Evolutionary conservation across 2,329 filamentous ascomycete genomes (phyloP), one percentile per base, ranked within the genome.

Genomic region (Sphaceloma murrayae): DNA sequence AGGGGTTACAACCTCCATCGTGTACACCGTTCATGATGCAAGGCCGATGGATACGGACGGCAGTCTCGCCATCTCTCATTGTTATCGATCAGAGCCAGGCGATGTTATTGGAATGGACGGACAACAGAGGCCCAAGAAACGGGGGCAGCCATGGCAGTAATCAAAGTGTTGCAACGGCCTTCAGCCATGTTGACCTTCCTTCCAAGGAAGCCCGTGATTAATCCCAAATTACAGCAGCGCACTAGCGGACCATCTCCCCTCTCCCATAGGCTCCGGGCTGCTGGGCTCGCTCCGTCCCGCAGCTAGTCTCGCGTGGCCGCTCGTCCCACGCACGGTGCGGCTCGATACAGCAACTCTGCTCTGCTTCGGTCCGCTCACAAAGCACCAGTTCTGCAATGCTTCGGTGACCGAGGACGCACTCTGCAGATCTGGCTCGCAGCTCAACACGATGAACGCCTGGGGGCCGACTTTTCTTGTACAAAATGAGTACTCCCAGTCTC

Each of bases 391-490:
- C 22, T 27, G 22, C n/a, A 46, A 32, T 22, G 24, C 24, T 33
- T 40, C 44, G 21, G 34, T 46, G n/a, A 36, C 30, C 38, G 44
- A 46, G 34, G 24, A 33, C 11, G 24, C 38, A 39, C 32, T 46
- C 44, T 39, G 36, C 36, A 40, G 36, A 40, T 40, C 36, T 40
- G 22, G 36, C 16, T 27, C 19, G 36, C 24, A 27, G 36, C 24
- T 40, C 36, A 29, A 40, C 36, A 26, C 5, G 36, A 40, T 40
- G 36, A 40, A 40, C 36, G 22, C n/a, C 36, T 40, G 36, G 36
- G 24, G 34, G n/a, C n/a, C n/a, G n/a, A n/a, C n/a, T n/a, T n/a
- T n/a, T 26, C 27, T 38, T 38, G 34, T 40, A 40, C 36, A 40
- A 40, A 40, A 40, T 16, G 9, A 17, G 13, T 10, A 14, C 17